Evolutionary conservation across 164 flowering plant species (phyloP).

Genomic region (Stephania cephalantha): DNA sequence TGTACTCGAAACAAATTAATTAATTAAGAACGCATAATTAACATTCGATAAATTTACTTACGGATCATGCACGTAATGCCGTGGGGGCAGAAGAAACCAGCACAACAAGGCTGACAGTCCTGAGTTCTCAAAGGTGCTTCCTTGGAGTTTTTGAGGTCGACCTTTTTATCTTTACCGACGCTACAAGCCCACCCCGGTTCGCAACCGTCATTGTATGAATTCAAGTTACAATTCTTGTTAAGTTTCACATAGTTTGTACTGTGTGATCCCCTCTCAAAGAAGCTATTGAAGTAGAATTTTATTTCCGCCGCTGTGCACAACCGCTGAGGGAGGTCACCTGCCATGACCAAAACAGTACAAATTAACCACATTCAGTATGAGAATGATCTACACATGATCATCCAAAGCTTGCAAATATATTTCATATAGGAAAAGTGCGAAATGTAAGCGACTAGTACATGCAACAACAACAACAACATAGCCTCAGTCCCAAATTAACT

Average conservation of each 20-base stretch:
- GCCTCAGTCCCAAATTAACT: no score
- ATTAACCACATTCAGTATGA: background rate
- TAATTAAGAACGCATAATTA: no score
- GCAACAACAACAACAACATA: no score
- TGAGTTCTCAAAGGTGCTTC: slow-evolving; percentile 52
- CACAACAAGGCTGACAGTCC: slow-evolving; percentile 69
- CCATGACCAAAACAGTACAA: background rate
- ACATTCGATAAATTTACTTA: slow-evolving; percentile 38
- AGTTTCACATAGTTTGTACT: slow-evolving; percentile 49
- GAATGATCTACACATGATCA: background rate
- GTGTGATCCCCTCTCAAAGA: slow-evolving; percentile 29
- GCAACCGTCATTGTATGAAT: slow-evolving; percentile 75
- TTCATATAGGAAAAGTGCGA: background rate
- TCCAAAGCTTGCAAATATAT: background rate
- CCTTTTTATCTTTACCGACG: slow-evolving; percentile 26
- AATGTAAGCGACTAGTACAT: background rate
- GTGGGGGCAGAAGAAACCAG: slow-evolving; percentile 90
- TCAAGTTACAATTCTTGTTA: slow-evolving; percentile 81
- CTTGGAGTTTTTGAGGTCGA: slow-evolving; percentile 45
- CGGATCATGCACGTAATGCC: slow-evolving; percentile 98
- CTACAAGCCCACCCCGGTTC: slow-evolving; percentile 98
- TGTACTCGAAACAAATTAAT: background rate
- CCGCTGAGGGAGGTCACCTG: slow-evolving; percentile 58
- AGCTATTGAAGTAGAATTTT: slow-evolving; percentile 55
- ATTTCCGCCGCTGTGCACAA: slow-evolving; percentile 87